Conservation (phyloP, 345 rosid species). For the Syzygium oleosum region DNA sequence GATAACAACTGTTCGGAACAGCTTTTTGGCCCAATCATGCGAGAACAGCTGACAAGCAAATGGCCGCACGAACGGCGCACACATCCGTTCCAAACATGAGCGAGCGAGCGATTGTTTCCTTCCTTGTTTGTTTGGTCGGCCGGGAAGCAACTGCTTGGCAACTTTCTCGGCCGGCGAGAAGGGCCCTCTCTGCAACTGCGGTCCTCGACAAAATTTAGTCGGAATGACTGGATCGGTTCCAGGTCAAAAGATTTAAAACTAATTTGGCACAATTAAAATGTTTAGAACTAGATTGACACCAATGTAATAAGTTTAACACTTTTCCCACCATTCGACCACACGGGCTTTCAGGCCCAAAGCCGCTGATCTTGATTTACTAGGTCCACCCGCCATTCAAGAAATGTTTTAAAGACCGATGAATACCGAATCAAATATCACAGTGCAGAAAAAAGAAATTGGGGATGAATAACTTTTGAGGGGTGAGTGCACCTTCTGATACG, state of each 20-base stretch:
- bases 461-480: not conserved
- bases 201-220: not conserved
- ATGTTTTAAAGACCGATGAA: not conserved
- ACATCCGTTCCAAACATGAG: not conserved
- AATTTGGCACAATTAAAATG: too few relatives aligned
- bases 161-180: too few relatives aligned
- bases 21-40: not conserved
- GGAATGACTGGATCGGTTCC: too few relatives aligned
- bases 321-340: not conserved
- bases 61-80: not conserved
- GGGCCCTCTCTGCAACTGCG: not conserved
- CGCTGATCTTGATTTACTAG: not conserved
- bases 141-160: not conserved
- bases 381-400: not conserved
- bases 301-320: too few relatives aligned
- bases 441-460: not conserved
- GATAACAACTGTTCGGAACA: not conserved
- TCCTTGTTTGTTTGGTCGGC: not conserved
- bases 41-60: not conserved
- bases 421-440: not conserved
- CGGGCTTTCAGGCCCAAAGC: not conserved
- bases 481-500: not conserved
- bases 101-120: not conserved
- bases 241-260: too few relatives aligned
- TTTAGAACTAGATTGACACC: too few relatives aligned